Evolutionary conservation across 441 rosid species (phyloP), one percentile per base, ranked within the genome.

Genomic region (Adansonia madagascariensis): DNA sequence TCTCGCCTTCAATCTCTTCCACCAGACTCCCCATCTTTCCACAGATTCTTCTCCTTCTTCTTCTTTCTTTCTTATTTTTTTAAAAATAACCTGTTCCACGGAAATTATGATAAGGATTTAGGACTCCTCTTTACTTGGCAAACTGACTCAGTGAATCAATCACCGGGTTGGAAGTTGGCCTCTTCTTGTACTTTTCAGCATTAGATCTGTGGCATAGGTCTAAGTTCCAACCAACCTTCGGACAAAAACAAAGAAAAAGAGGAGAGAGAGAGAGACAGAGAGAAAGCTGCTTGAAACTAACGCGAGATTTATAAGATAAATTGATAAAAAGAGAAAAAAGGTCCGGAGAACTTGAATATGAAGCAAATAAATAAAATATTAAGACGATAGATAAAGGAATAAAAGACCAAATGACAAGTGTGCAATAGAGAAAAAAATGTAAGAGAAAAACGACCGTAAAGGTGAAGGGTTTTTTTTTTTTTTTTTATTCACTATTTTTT

Each of bases 1-100:
- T 15, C 49, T 80, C 83, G 6, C 79, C 81, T 44, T 75, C 87
- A 78, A 75, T 63, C 60, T 47, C 88, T 47, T 67, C 82, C 12
- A 77, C 71, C 31, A 71, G 10, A 68, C 79, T 83, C 22, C 89
- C 92, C 97, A 89, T 90, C 71, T 55, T 59, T 52, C 61, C 47
- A n/a, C 75, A 53, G 75, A 53, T 71, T 71, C 63, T 55, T 71
- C 0, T 52, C 44, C 24, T 49, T 12, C 4, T 31, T 62, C 5
- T 27, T 50, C 5, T 15, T 31, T 22, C 20, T 1, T 3, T 14
- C 0, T 15, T 14, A 22, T 20, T 49, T 6, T 6, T 52, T 24
- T 22, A 8, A 69, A 43, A 71, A 4, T 8, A n/a, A 8, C n/a
- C 31, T 0, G 47, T 10, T 53, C 75, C 47, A 53, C 49, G 4